Evolutionary conservation across 2,329 filamentous ascomycete genomes (phyloP).

Genomic region (Fusarium vanettenii): DNA sequence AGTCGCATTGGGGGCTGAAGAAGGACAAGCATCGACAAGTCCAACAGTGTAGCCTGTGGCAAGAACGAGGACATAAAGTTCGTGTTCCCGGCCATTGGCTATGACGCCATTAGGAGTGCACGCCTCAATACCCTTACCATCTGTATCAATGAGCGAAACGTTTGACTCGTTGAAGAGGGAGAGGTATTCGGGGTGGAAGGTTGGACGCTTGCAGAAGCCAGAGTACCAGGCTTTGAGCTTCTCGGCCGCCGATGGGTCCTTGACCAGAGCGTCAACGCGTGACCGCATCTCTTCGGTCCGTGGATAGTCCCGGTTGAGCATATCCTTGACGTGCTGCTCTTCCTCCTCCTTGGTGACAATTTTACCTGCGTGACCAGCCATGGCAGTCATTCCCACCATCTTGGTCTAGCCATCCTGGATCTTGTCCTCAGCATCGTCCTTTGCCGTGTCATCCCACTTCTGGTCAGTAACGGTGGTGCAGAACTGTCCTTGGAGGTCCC

Average conservation of each 20-base stretch:
- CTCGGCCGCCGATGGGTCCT: slow-evolving; percentile 61
- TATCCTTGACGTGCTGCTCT: not conserved
- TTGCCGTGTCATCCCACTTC: not conserved
- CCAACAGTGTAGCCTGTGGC: not conserved
- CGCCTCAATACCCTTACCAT: not conserved
- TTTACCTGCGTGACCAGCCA: not conserved
- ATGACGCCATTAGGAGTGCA: not conserved
- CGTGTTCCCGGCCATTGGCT: not conserved
- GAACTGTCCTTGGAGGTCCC: slow-evolving; percentile 47
- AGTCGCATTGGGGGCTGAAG: not conserved
- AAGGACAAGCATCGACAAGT: not conserved
- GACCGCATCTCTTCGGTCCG: not conserved
- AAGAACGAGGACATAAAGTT: not conserved
- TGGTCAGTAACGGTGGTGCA: slow-evolving; percentile 3
- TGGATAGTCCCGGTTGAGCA: not conserved
- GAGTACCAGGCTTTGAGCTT: slow-evolving; percentile 70
- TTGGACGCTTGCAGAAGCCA: slow-evolving; percentile 71
- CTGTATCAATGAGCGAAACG: slow-evolving; percentile 68
- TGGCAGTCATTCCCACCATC: not conserved
- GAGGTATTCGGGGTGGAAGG: slow-evolving; percentile 70
- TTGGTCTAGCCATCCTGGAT: not conserved
- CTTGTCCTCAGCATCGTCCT: not conserved
- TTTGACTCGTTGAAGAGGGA: slow-evolving; percentile 67
- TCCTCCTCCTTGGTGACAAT: not conserved
- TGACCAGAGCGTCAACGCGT: slow-evolving; percentile 49